These are phyloP conservation scores for Solanum paucissectum DNA, from an alignment of 257 asterid species.

Conservation along the genomic window DNA sequence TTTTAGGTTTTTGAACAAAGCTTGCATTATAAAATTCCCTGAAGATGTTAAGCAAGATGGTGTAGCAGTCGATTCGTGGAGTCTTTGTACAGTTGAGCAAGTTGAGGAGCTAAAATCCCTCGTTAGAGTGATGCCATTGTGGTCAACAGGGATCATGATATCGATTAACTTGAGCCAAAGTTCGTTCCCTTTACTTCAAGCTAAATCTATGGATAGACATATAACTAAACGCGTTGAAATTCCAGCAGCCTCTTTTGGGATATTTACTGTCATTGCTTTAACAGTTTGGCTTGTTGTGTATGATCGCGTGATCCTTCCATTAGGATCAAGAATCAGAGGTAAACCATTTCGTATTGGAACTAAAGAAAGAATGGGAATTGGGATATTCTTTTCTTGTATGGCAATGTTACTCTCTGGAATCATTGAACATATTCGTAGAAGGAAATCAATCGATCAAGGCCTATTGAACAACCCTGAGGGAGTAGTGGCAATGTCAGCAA, in stretches of 20 bases:
- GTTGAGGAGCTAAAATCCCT: conserved; percentile 61
- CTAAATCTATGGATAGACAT: conserved; percentile 54
- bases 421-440: conserved; percentile 39
- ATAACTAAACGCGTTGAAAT: conserved; percentile 35
- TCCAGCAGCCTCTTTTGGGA: conserved; percentile 61
- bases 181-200: conserved; percentile 47
- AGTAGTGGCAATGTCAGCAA: conserved; percentile 41
- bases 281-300: conserved; percentile 41
- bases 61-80: conserved; percentile 31
- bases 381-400: conserved; percentile 31
- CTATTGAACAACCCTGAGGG: conserved; percentile 24
- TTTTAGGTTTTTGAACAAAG: conserved; percentile 55
- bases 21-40: conserved; percentile 45
- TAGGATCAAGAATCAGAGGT: conserved; percentile 37
- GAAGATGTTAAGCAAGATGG: conserved; percentile 28
- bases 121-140: conserved; percentile 43
- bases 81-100: conserved; percentile 44
- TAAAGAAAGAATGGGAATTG: conserved; percentile 53
- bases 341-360: conserved; percentile 31
- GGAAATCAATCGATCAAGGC: conserved; percentile 32
- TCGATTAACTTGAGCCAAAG: conserved; percentile 45
- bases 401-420: conserved; percentile 37
- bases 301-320: conserved; percentile 45
- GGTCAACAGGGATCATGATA: conserved; percentile 66
- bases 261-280: conserved; percentile 30